Conservation (phyloP, 352 stramenopile species). For the Pythium dissotocum region DNA sequence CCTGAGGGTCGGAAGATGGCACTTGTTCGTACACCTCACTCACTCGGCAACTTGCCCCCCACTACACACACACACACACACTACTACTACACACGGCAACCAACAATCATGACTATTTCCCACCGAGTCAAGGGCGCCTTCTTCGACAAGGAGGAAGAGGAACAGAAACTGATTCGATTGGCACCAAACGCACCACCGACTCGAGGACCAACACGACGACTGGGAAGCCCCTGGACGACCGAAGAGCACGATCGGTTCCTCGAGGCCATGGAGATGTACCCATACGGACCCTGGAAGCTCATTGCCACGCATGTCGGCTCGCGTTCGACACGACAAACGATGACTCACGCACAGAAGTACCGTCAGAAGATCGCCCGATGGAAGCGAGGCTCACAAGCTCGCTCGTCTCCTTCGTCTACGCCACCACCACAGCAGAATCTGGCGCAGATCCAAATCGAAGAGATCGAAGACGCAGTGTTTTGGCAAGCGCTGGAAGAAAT, state of each 20-base stretch:
- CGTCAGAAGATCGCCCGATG: constrained; percentile 25
- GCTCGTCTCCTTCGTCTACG: too few species aligned
- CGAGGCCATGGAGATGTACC: constrained; percentile 46
- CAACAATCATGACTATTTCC: constrained; percentile 3
- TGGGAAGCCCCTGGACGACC: constrained; percentile 32
- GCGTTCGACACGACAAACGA: constrained; percentile 47
- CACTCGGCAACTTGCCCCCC: neutral
- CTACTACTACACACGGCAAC: neutral
- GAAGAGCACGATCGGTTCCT: constrained; percentile 58
- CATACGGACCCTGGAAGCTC: constrained; percentile 43
- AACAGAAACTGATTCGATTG: too few species aligned
- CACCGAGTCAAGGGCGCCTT: too few species aligned
- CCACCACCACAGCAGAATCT: too few species aligned
- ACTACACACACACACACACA: neutral
- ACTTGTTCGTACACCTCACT: neutral
- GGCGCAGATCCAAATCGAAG: too few species aligned
- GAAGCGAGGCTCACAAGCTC: too few species aligned
- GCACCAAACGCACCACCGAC: too few species aligned
- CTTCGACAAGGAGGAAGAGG: too few species aligned
- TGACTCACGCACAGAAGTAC: constrained; percentile 65
- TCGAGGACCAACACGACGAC: neutral
- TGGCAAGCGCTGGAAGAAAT: too few species aligned
- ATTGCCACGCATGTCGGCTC: constrained; percentile 50
- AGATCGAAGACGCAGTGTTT: too few species aligned
- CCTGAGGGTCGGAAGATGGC: too few species aligned